Evolutionary conservation across 2,329 filamentous ascomycete genomes (phyloP).

Genomic region (Colletotrichum chrysophilum): DNA sequence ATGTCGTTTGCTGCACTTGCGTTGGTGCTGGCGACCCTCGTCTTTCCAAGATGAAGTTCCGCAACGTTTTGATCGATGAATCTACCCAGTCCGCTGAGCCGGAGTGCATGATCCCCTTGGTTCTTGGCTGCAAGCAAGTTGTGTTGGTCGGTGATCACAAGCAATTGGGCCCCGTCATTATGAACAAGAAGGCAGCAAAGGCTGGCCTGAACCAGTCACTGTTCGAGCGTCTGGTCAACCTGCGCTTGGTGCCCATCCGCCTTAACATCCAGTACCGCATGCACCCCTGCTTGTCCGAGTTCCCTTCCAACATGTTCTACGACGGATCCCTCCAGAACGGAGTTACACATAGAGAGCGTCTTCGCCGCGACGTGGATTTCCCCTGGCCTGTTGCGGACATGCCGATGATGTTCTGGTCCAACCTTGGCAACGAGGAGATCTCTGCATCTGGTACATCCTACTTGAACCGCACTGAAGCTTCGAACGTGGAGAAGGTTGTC

Average conservation of each 20-base stretch:
- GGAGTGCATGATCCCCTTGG: conserved; percentile 97
- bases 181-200: conserved; percentile 99
- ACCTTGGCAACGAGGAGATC: conserved; percentile 96
- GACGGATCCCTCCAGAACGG: conserved; percentile 97
- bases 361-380: conserved; percentile 94
- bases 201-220: conserved; percentile 97
- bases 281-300: conserved; percentile 96
- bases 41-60: conserved; percentile 96
- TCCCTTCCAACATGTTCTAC: conserved; percentile 99
- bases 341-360: conserved; percentile 85
- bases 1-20: conserved; percentile 98
- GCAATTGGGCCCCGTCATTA: conserved; percentile 96
- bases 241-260: conserved; percentile 89
- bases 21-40: conserved; percentile 96
- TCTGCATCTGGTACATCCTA: conserved; percentile 98
- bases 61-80: conserved; percentile 97
- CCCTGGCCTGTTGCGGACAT: conserved; percentile 94
- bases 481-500: conserved; percentile 98
- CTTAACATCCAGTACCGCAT: conserved; percentile 98
- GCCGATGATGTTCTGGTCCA: conserved; percentile 99
- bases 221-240: conserved; percentile 92
- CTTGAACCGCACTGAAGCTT: conserved; percentile 94
- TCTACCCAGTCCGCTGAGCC: conserved; percentile 98
- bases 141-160: conserved; percentile 99
- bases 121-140: conserved; percentile 97